Base-by-base conservation (phyloP, 371 early-diverging fungal species). In the Umbelopsis sp. region DNA sequence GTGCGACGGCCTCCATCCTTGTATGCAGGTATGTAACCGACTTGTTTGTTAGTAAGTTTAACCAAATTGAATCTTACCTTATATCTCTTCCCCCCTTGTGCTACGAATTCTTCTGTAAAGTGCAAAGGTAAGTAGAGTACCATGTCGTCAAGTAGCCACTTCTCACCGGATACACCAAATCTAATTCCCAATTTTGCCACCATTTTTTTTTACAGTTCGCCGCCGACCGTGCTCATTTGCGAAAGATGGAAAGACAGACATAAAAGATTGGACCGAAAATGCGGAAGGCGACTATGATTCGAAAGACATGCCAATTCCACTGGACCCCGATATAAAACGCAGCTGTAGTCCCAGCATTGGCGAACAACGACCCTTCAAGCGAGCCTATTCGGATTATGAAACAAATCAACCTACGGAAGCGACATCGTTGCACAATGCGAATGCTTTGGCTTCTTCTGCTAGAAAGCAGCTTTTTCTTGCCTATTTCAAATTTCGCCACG, bases 211-310 rank as follows among this genome's bases (percentile, higher is more conserved):
- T 8, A 68, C 50, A 71, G 71, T 67, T 50, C 71, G 71, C 25
- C 63, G 71, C 45, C 57, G 71, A 38, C 71, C 71, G n/a, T 71
- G 71, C 35, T 67, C 71, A 22, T 71, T 71, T 50, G 67, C 71
- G 25, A 71, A 71, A 22, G 71, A 71, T 22, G 71, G 71, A 12
- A 57, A 57, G n/a, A 7, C n/a, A 2, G 57, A 57, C 35, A 35
- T 32, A 35, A 35, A 35, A 7, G 57, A 57, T 57, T 57, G 57
- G 57, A 4, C 35, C 18, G 57, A 57, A 5, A 57, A 57, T 57
- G 57, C 18, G 8, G 57, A 57, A 18, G 29, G 29, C 18, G 57
- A 57, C 35, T 57, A 57, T n/a, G 35, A 35, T 16, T 18, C 57
- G 9, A 57, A 29, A 16, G 57, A 57, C 18, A 7, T 18, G 0